phyloP scores from a whole-genome alignment of 2,329 filamentous ascomycete species.

The Neopestalotiopsis sp. region DNA sequence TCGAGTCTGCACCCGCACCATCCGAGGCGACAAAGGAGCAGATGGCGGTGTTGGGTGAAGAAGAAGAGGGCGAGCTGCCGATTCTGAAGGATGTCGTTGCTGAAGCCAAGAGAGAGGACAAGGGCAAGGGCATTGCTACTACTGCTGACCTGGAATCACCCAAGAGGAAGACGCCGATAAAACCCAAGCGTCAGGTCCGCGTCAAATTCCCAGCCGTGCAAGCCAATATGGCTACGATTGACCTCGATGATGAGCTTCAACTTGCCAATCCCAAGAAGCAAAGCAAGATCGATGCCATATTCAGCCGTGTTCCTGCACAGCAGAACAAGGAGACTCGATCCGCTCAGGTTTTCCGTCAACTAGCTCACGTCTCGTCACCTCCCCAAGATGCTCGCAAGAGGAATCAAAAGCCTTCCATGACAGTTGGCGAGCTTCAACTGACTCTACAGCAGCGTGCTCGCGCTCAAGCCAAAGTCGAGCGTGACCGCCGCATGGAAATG shows the following conservation, averaged over 20 bases:
- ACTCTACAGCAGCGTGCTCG: slow-evolving; percentile 74
- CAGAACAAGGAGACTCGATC: slow-evolving; percentile 68
- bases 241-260: slow-evolving; percentile 69
- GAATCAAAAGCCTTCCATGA: slow-evolving; percentile 64
- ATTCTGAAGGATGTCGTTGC: slow-evolving; percentile 42
- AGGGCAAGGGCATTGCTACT: slow-evolving; percentile 66
- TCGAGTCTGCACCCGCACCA: slow-evolving; percentile 4
- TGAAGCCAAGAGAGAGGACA: slow-evolving; percentile 48
- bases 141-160: slow-evolving; percentile 32
- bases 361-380: slow-evolving; percentile 75
- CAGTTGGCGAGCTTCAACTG: slow-evolving; percentile 70
- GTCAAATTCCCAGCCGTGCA: slow-evolving; percentile 52
- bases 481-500: slow-evolving; percentile 76
- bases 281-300: slow-evolving; percentile 65
- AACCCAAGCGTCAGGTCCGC: slow-evolving; percentile 53
- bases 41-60: slow-evolving; percentile 24
- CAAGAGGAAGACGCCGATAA: slow-evolving; percentile 32
- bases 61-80: slow-evolving; percentile 43
- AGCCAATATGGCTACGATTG: slow-evolving; percentile 45
- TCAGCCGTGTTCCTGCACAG: slow-evolving; percentile 70
- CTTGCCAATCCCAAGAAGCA: slow-evolving; percentile 57
- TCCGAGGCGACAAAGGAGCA: slow-evolving; percentile 20
- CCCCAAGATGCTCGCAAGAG: slow-evolving; percentile 54
- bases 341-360: slow-evolving; percentile 71
- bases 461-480: slow-evolving; percentile 79